Conservation (phyloP, 2,329 filamentous ascomycete species). For the Trichophyton equinum region DNA sequence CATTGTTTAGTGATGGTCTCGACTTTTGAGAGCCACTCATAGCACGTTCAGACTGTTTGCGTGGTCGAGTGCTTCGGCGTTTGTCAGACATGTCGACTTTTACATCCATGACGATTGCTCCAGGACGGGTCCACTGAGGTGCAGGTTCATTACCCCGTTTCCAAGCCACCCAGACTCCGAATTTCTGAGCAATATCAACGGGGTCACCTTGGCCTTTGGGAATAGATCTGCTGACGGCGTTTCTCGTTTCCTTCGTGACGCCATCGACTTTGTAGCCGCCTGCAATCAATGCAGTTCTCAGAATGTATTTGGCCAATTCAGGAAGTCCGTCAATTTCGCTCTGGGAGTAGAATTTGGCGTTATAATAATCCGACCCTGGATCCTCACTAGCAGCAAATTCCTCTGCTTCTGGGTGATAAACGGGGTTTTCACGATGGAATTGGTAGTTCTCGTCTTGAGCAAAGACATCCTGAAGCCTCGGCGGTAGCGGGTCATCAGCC, state of each 20-base stretch:
- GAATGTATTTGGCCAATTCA: constrained; percentile 48
- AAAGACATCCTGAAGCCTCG: constrained; percentile 43
- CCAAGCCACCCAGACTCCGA: constrained; percentile 56
- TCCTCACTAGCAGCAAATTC: constrained; percentile 39
- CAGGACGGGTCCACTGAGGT: constrained; percentile 49
- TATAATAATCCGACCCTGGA: constrained; percentile 42
- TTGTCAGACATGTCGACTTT: constrained; percentile 40
- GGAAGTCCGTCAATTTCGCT: constrained; percentile 49
- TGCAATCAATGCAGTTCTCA: constrained; percentile 50
- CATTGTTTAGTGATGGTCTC: not conserved
- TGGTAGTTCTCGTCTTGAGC: constrained; percentile 40
- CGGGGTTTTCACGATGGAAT: constrained; percentile 43
- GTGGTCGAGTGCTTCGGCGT: constrained; percentile 43
- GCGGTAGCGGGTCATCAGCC: constrained; percentile 50
- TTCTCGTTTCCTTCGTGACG: constrained; percentile 45
- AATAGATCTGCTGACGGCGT: constrained; percentile 50
- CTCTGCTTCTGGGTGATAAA: constrained; percentile 41
- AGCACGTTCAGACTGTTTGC: constrained; percentile 45
- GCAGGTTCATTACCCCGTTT: constrained; percentile 53
- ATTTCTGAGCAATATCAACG: constrained; percentile 45
- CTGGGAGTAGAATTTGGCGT: constrained; percentile 50
- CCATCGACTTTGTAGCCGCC: constrained; percentile 47
- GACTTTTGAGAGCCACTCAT: constrained; percentile 23
- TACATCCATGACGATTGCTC: constrained; percentile 40
- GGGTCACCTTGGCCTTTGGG: constrained; percentile 51